phyloP scores from a whole-genome alignment of 805 yeast species.

The Ogataea pilisensis region DNA sequence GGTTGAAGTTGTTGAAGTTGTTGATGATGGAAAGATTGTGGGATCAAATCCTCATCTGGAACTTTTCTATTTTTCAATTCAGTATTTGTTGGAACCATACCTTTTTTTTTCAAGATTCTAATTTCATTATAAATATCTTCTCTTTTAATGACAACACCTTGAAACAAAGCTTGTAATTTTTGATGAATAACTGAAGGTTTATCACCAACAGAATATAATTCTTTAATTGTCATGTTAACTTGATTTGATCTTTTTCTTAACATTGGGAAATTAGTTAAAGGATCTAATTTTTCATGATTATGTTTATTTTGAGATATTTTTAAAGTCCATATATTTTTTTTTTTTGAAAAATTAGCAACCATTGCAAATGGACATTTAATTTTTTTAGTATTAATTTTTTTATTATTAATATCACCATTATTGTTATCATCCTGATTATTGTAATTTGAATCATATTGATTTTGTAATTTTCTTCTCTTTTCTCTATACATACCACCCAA shows the following conservation, averaged over 20 bases:
- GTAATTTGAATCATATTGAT: neutral
- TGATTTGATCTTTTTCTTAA: constrained; percentile 50
- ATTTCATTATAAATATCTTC: constrained; percentile 58
- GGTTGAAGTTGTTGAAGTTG: constrained; percentile 14
- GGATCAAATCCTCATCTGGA: constrained; percentile 18
- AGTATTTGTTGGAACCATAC: constrained; percentile 27
- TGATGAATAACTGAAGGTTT: constrained; percentile 52
- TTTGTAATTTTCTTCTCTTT: constrained; percentile 34
- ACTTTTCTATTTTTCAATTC: constrained; percentile 26
- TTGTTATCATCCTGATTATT: constrained; percentile 3
- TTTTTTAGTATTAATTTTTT: constrained; percentile 41
- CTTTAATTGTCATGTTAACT: constrained; percentile 47
- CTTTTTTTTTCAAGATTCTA: constrained; percentile 50
- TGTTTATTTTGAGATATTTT: constrained; percentile 53
- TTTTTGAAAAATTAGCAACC: constrained; percentile 51
- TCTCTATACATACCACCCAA: constrained; percentile 54
- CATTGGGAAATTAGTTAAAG: constrained; percentile 53
- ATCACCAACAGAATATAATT: constrained; percentile 50
- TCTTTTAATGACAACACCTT: constrained; percentile 50
- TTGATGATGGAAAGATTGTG: constrained; percentile 10
- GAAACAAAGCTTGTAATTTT: constrained; percentile 47
- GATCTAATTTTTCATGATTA: constrained; percentile 55
- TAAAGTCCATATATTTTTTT: constrained; percentile 47
- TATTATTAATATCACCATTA: constrained; percentile 22
- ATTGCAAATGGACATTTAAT: constrained; percentile 55